Base-by-base conservation (phyloP, 495 filamentous ascomycete genomes). In the Penicillium bovifimosum region DNA sequence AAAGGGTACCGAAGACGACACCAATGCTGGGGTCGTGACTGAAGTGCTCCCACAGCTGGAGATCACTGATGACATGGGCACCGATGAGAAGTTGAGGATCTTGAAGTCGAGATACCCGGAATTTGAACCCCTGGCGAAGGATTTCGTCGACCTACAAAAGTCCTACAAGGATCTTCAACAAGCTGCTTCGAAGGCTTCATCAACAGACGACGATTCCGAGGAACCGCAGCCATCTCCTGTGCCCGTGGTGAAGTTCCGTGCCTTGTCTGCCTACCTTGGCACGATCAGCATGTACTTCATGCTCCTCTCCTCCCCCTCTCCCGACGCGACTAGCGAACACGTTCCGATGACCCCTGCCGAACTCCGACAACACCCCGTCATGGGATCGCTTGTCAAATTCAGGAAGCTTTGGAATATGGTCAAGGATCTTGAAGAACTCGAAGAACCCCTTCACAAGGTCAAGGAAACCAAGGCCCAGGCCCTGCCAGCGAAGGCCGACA, bases 271-370 rank as follows among this genome's bases (percentile, higher is more conserved):
- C 40, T 96, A 97, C 65, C 73, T 97, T 14, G 91, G 86, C 32
- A 77, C 88, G 0, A 75, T 97, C 60, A 83, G 86, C 50, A 90
- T 96, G 83, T 98, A 97, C 66, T 96, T 98, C 66, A 87, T 90
- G 49, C 77, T 97, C 35, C 72, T 97, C 26, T 86, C 89, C 24
- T 95, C 89, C 2, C 78, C 85, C 1, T 76, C 86, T 11, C 71
- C 81, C 41, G 77, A 71, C 24, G 59, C 80, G 13, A 72, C 75
- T 33, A 61, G 62, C 10, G 71, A 76, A 13, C 68, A 71, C 9
- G 41, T 71, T n/a, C 67, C 80, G 11, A 76, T 85, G 67, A 73
- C 86, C 4, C 83, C 91, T 5, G 71, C 78, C 29, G 81, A 93
- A 59, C 74, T 98, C 41, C 83, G 87, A 50, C 87, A 95, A 43